Conservation (phyloP, 768 basidiomycete genomes). For the Tricholoma sp. region DNA sequence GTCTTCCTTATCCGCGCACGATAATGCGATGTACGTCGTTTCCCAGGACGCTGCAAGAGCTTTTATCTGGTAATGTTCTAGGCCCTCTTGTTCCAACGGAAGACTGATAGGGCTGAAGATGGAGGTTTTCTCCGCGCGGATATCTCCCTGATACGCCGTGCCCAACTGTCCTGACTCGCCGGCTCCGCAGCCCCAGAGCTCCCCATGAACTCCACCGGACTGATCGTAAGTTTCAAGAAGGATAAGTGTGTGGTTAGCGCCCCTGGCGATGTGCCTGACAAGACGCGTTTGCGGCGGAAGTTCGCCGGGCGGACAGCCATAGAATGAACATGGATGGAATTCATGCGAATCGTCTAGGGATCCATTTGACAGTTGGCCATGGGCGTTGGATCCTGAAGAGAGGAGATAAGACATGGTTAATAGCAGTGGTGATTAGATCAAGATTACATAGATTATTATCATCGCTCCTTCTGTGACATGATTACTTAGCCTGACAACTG, state of each 20-base stretch:
- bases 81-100: conserved; percentile 27
- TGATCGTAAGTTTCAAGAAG: conserved; percentile 40
- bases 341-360: conserved; percentile 40
- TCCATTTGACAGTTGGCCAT: conserved; percentile 46
- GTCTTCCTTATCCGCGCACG: conserved; percentile 36
- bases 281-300: conserved; percentile 25
- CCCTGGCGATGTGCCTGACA: conserved; percentile 53
- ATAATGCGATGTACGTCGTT: conserved; percentile 69
- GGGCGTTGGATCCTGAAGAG: conserved; percentile 39
- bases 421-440: not conserved
- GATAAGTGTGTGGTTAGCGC: conserved; percentile 77
- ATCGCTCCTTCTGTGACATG: no score
- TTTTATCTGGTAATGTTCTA: conserved; percentile 39
- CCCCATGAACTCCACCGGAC: conserved; percentile 15
- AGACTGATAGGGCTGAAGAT: conserved; percentile 48
- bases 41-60: conserved; percentile 75
- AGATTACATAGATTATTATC: conserved; percentile 4
- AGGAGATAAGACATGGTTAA: conserved; percentile 9
- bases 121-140: conserved; percentile 12
- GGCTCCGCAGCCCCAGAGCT: conserved; percentile 76
- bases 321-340: conserved; percentile 39
- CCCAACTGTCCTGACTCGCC: conserved; percentile 72
- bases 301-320: conserved; percentile 18
- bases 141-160: conserved; percentile 22
- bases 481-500: no score